Evolutionary conservation across 2,329 filamentous ascomycete species (phyloP), one percentile per base, ranked within the genome.

Genomic region (Hortaea werneckii): DNA sequence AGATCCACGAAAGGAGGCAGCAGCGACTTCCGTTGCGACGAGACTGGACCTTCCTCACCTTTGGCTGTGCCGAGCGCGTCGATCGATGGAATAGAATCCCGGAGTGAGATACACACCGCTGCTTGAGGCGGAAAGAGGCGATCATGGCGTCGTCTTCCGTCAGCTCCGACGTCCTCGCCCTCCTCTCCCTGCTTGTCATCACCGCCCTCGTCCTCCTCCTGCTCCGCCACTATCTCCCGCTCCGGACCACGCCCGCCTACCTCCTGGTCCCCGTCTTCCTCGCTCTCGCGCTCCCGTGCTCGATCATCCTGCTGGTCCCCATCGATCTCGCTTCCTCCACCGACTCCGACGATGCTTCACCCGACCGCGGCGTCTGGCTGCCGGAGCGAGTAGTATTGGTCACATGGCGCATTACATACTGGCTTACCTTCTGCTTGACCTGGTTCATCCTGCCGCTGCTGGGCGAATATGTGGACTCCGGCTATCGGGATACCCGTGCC

Each of bases 381-480:
- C 84, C 86, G 5, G 75, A 84, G 54, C 72, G 81, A 42, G 77
- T 89, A 28, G 73, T 95, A 41, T 73, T 94, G 59, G 87, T 95
- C 26, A 83, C 84, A 47, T 98, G 92, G 92, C 79, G 90, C 61
- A 90, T 98, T 53, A 83, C 85, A 13, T 98, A 98, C 69, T 98
- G 92, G 92, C 74, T 98, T 45, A 96, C 90, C 0, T 98, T 98
- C 68, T 80, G 82, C 42, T 70, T 98, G 60, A 96, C 90, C 46
- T 98, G 92, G 92, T 90, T 88, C 50, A 87, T 98, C 51, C 80
- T 98, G 32, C 92, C 92, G 10, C 78, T 96, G 42, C 79, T 98
- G 46, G 92, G 84, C 65, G 90, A 96, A 66, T 98, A 95, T 66
- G 83, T 86, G 66, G 92, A 96, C 66, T 85, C 90, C 28, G 92